Percentiles rank a stretch among this genome's conserved stretches.
phyloP scores from a whole-genome alignment of 345 rosid genomes.

The Luvunga scandens region DNA sequence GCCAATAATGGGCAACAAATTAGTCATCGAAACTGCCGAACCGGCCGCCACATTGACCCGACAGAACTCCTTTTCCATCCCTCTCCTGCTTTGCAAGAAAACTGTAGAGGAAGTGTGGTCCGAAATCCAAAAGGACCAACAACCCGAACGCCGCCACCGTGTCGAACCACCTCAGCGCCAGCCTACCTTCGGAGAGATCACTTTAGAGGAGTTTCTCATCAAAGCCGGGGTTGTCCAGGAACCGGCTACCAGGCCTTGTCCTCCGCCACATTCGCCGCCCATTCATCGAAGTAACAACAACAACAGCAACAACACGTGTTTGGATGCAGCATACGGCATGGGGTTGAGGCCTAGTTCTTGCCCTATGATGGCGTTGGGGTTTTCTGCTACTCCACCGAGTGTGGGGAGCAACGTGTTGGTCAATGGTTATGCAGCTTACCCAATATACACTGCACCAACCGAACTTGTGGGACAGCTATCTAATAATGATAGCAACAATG shows the following conservation, averaged over 20 bases:
- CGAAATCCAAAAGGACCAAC: slow-evolving; percentile 66
- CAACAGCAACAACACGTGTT: not conserved
- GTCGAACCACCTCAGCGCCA: slow-evolving; percentile 41
- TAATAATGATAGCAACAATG: not conserved
- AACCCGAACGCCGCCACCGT: slow-evolving; percentile 15
- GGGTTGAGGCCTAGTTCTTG: slow-evolving; percentile 8
- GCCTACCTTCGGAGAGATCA: slow-evolving; percentile 71
- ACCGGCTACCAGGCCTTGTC: slow-evolving; percentile 16
- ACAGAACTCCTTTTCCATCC: slow-evolving; percentile 75
- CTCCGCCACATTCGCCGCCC: not conserved
- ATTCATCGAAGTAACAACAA: not conserved
- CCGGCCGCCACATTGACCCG: slow-evolving; percentile 30
- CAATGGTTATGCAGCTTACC: slow-evolving; percentile 35
- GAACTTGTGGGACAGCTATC: slow-evolving; percentile 40
- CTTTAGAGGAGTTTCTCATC: slow-evolving; percentile 79
- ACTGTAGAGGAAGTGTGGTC: slow-evolving; percentile 89
- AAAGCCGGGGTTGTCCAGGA: slow-evolving; percentile 85
- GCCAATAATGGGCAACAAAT: not conserved
- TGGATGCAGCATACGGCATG: slow-evolving; percentile 33
- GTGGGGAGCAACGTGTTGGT: slow-evolving; percentile 15
- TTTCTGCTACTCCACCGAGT: slow-evolving; percentile 15
- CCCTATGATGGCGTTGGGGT: slow-evolving; percentile 28
- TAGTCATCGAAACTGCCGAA: not conserved
- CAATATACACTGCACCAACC: slow-evolving; percentile 21
- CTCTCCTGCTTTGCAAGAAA: slow-evolving; percentile 71